A percentile compares a stretch with the other conserved stretches of the same genome.
Conservation (phyloP, 176 grass and related monocot genomes). For the Triticum dicoccoides region DNA sequence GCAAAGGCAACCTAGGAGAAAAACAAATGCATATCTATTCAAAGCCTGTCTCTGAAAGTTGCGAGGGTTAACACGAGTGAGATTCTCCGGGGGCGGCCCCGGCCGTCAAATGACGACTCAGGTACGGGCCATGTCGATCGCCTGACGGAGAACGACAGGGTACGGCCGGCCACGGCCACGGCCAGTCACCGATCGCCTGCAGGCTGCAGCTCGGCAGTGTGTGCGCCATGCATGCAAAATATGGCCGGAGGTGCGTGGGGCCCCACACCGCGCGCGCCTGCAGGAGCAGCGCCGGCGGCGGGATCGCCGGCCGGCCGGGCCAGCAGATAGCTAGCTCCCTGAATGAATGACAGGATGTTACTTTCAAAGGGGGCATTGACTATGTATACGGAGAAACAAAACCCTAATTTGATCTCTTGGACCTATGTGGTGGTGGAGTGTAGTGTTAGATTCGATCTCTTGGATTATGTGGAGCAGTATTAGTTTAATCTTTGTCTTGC, state of each 20-base stretch:
- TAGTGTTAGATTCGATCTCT: background rate
- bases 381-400: background rate
- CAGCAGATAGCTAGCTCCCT: background rate
- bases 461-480: background rate
- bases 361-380: background rate
- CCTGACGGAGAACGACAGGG: conserved; percentile 21
- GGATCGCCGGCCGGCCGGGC: conserved; percentile 30
- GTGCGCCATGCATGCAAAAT: background rate
- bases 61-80: conserved; percentile 22
- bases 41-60: conserved; percentile 5
- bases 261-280: background rate
- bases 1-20: background rate
- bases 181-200: background rate
- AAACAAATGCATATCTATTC: conserved; percentile 8
- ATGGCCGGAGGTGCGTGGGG: conserved; percentile 18
- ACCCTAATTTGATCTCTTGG: background rate
- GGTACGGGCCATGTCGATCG: conserved; percentile 52
- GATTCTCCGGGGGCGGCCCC: conserved; percentile 41
- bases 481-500: background rate
- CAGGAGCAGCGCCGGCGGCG: conserved; percentile 33
- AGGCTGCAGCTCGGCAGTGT: background rate
- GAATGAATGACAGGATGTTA: conserved; percentile 2
- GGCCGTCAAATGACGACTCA: conserved; percentile 40
- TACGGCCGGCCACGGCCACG: conserved; percentile 5
- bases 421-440: background rate